Evolutionary conservation across 176 grass and related monocot species (phyloP).

Genomic region (Zizania latifolia): DNA sequence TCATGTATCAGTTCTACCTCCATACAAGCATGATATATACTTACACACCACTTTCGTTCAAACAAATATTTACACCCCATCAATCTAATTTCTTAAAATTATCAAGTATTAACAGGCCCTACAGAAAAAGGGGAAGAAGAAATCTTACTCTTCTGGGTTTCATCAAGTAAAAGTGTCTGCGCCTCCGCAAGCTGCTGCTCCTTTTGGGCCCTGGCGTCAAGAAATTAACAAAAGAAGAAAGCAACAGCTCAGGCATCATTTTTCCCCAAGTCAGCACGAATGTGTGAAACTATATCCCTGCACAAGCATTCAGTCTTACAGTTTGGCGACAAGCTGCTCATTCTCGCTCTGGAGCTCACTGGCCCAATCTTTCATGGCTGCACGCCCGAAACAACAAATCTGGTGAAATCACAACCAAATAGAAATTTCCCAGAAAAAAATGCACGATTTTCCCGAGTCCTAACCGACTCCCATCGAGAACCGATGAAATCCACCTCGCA

Average conservation of each 20-base stretch:
- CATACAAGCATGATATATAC: not conserved
- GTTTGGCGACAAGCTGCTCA: slow-evolving; percentile 24
- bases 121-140: not conserved
- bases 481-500: not conserved
- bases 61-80: not conserved
- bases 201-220: slow-evolving; percentile 29
- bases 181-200: slow-evolving; percentile 25
- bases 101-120: not conserved
- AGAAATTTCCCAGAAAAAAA: not conserved
- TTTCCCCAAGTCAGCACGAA: not conserved
- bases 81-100: not conserved
- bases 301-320: slow-evolving; percentile 36
- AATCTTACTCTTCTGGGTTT: slow-evolving; percentile 26
- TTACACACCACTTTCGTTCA: not conserved
- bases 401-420: not conserved
- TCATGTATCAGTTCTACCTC: not conserved
- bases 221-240: not conserved
- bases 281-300: not conserved
- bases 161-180: slow-evolving; percentile 25
- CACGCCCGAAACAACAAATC: not conserved
- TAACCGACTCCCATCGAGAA: not conserved
- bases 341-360: slow-evolving; percentile 37
- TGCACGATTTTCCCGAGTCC: not conserved
- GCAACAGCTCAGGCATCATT: not conserved
- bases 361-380: slow-evolving; percentile 30